Conservation (phyloP, 1,139 yeast species). For the Blastobotrys buckinghamii region DNA sequence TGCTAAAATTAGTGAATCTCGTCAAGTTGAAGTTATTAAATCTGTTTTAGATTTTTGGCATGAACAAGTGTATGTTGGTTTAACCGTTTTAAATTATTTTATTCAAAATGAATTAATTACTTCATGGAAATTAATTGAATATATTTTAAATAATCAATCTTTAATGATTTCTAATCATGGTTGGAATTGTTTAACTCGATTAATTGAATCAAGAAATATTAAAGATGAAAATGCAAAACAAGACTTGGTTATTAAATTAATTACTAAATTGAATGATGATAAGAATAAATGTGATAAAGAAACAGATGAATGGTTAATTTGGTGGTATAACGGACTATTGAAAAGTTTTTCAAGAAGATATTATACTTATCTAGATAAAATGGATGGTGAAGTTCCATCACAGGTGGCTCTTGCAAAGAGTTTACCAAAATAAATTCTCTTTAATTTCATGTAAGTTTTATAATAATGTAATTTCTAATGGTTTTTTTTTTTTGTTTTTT, state of each 20-base stretch:
- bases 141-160: slow-evolving; percentile 12
- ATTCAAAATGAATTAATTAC: slow-evolving; percentile 38
- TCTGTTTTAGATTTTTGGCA: slow-evolving; percentile 74
- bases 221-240: neutral
- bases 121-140: slow-evolving; percentile 15
- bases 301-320: slow-evolving; percentile 9
- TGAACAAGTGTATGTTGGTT: slow-evolving; percentile 75
- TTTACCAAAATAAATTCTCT: neutral
- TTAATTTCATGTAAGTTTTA: no score
- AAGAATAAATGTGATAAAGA: neutral
- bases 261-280: neutral
- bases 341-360: slow-evolving; percentile 5
- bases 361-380: neutral
- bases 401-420: neutral
- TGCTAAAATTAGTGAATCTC: neutral
- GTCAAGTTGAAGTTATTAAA: slow-evolving; percentile 30
- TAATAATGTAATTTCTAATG: no score
- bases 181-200: slow-evolving; percentile 5
- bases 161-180: slow-evolving; percentile 11
- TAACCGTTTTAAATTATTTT: slow-evolving; percentile 60
- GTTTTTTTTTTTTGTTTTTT: neutral
- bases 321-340: slow-evolving; percentile 12
- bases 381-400: neutral
- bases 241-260: slow-evolving; percentile 1
- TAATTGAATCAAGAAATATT: slow-evolving; percentile 7